Conservation (phyloP, 768 basidiomycete species). For the Trametes sanguinea region DNA sequence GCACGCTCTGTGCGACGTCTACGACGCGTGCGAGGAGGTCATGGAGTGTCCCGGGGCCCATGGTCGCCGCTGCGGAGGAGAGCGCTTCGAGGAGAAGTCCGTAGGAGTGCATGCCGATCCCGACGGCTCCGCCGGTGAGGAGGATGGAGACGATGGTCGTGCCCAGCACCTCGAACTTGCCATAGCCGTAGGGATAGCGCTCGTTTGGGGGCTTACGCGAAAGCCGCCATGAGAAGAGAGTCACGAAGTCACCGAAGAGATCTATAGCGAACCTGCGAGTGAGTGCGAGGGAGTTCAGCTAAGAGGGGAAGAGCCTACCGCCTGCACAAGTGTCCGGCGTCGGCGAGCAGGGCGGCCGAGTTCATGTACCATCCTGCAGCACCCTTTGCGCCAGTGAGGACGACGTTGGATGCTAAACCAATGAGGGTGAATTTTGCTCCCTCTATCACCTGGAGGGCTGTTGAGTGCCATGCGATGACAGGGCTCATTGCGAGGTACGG, state of each 20-base stretch:
- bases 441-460: slow-evolving; percentile 63
- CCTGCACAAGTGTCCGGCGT: slow-evolving; percentile 91
- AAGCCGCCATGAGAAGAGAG: slow-evolving; percentile 84
- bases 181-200: slow-evolving; percentile 84
- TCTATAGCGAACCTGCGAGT: slow-evolving; percentile 42
- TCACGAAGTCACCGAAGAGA: slow-evolving; percentile 88
- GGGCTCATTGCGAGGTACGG: neutral
- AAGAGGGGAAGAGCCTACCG: slow-evolving; percentile 49
- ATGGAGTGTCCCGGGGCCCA: slow-evolving; percentile 66
- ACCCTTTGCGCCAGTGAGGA: slow-evolving; percentile 82
- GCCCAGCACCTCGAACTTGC: slow-evolving; percentile 94
- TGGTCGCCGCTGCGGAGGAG: slow-evolving; percentile 58
- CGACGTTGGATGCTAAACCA: slow-evolving; percentile 82
- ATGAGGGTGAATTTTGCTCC: slow-evolving; percentile 85
- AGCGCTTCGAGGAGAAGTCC: slow-evolving; percentile 78
- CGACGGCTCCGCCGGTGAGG: slow-evolving; percentile 80
- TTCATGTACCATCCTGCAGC: slow-evolving; percentile 88
- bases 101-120: slow-evolving; percentile 90
- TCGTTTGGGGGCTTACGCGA: slow-evolving; percentile 80
- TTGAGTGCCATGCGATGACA: neutral
- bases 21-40: slow-evolving; percentile 61
- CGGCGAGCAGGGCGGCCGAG: slow-evolving; percentile 87
- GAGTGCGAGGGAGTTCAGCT: neutral
- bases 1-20: slow-evolving; percentile 54
- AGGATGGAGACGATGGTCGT: slow-evolving; percentile 89